phyloP scores from a whole-genome alignment of 345 rosid species.

The Populus euphratica region DNA sequence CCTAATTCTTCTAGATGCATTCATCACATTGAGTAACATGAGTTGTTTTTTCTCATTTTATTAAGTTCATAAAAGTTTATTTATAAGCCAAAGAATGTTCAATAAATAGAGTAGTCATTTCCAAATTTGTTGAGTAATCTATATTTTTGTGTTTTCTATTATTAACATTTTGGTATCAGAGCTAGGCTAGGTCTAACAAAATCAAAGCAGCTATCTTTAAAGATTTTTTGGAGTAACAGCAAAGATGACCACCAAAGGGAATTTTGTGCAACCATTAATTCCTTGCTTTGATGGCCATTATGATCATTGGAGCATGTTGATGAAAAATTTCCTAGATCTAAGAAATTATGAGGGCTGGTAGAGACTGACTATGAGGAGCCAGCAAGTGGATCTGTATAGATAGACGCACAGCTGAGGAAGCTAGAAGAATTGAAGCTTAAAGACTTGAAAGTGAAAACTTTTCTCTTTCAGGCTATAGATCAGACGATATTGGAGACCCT shows the following conservation, averaged over 20 bases:
- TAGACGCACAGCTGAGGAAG: not conserved
- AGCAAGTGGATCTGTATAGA: not conserved
- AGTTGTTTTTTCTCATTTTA: no score
- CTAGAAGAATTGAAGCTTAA: not conserved
- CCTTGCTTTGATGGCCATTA: not conserved
- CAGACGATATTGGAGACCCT: not conserved
- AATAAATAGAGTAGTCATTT: no score
- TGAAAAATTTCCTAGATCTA: not conserved
- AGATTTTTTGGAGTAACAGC: not conserved
- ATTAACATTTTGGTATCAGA: not conserved
- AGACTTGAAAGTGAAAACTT: not conserved
- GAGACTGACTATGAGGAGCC: not conserved
- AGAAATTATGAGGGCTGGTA: not conserved
- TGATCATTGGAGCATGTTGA: slow-evolving; percentile 1
- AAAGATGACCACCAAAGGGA: not conserved
- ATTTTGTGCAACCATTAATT: not conserved
- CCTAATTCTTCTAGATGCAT: no score
- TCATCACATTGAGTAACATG: no score
- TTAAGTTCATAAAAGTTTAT: no score
- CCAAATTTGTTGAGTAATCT: no score
- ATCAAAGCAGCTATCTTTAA: not conserved
- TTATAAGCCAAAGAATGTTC: no score
- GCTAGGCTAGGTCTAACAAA: no score
- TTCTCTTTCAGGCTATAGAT: not conserved
- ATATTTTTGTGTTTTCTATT: no score